Percentiles rank a stretch among this genome's conserved stretches.
These are phyloP conservation scores for Lachnum nothofagi DNA, from an alignment of 2,329 filamentous ascomycete species.

Conservation along the genomic window DNA sequence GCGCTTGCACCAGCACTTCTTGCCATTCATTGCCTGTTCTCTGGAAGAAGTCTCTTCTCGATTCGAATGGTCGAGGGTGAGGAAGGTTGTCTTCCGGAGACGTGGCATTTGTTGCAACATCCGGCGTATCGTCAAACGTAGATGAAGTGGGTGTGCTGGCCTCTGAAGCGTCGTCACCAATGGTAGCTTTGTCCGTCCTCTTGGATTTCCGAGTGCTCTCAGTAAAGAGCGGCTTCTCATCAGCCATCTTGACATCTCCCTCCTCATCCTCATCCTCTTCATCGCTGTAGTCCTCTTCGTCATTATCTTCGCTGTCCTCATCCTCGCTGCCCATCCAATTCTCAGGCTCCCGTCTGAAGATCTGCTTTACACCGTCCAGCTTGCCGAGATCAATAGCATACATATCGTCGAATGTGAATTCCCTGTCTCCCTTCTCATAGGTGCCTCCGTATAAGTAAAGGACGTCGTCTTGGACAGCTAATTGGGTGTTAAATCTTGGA, in stretches of 20 bases:
- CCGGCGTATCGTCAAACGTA: slow-evolving; percentile 50
- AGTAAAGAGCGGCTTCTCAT: slow-evolving; percentile 34
- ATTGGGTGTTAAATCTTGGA: slow-evolving; percentile 80
- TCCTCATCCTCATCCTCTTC: slow-evolving; percentile 45
- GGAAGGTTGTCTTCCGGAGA: slow-evolving; percentile 31
- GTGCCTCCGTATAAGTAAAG: slow-evolving; percentile 94
- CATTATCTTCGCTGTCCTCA: slow-evolving; percentile 54
- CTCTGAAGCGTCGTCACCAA: slow-evolving; percentile 40
- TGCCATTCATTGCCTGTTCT: slow-evolving; percentile 89
- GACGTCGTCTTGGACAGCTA: slow-evolving; percentile 86
- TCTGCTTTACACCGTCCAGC: slow-evolving; percentile 85
- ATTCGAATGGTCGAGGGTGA: slow-evolving; percentile 61
- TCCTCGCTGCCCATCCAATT: slow-evolving; percentile 74
- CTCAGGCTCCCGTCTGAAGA: slow-evolving; percentile 78
- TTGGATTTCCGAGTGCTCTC: slow-evolving; percentile 49
- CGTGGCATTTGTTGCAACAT: slow-evolving; percentile 16
- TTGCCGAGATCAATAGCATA: slow-evolving; percentile 92
- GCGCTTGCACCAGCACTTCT: slow-evolving; percentile 70
- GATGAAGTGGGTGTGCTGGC: slow-evolving; percentile 43
- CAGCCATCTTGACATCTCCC: slow-evolving; percentile 38
- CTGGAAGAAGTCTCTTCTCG: slow-evolving; percentile 83
- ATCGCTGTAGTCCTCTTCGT: slow-evolving; percentile 44
- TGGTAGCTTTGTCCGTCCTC: slow-evolving; percentile 47
- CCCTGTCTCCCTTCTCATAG: slow-evolving; percentile 88
- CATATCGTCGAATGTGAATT: slow-evolving; percentile 93